Conservation (phyloP, 78 protist species). For the Bigelowiella natans region DNA sequence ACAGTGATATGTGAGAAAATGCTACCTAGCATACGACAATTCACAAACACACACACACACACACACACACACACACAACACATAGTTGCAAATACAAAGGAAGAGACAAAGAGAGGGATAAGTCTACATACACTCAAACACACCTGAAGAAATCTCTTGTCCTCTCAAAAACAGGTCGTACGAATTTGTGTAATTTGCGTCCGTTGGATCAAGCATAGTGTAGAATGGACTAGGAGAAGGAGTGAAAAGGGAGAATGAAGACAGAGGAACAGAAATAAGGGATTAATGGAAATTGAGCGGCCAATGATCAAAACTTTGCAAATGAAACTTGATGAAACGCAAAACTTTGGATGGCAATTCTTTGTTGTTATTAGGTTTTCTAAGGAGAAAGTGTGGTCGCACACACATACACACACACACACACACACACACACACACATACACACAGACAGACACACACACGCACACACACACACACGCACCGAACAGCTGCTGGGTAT, state of each 20-base stretch:
- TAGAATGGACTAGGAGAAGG: conserved; percentile 88
- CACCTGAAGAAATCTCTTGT: conserved; percentile 95
- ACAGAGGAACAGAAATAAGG: background rate
- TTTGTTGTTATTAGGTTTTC: background rate
- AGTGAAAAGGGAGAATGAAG: background rate
- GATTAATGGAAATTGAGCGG: no score
- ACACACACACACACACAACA: no score
- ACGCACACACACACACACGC: background rate
- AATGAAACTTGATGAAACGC: no score
- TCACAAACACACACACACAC: no score
- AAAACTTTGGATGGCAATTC: background rate
- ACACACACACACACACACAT: background rate
- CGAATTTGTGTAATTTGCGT: conserved; percentile 69
- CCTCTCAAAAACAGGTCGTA: conserved; percentile 97
- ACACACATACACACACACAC: background rate
- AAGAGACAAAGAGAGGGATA: no score
- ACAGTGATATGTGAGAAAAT: no score
- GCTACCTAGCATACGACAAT: no score
- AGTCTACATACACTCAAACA: no score
- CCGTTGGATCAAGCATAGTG: conserved; percentile 89
- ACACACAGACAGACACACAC: background rate
- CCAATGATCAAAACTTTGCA: no score
- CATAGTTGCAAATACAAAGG: no score
- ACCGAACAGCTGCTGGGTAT: background rate
- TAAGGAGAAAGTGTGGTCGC: background rate